Conservation (phyloP, 495 filamentous ascomycete species). For the Schizothecium vesticola region DNA sequence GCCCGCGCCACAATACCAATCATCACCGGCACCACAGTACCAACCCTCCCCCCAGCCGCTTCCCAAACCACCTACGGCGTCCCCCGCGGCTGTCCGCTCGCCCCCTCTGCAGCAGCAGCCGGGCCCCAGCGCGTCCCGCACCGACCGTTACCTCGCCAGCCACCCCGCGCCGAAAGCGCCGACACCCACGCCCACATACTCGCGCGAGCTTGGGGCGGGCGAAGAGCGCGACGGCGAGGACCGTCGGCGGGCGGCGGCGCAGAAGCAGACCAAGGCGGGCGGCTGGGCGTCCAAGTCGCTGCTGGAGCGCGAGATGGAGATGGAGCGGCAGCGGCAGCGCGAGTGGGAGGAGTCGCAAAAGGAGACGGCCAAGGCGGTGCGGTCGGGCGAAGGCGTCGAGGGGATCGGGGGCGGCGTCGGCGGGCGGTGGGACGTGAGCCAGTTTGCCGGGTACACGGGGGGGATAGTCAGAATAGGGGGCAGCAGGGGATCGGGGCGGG, state of each 20-base stretch:
- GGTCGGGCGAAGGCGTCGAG: slow-evolving; percentile 44
- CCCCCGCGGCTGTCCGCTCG: neutral
- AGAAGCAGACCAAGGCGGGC: slow-evolving; percentile 64
- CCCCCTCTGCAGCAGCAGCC: slow-evolving; percentile 8
- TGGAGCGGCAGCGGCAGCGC: slow-evolving; percentile 82
- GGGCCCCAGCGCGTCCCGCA: slow-evolving; percentile 32
- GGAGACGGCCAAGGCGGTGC: slow-evolving; percentile 55
- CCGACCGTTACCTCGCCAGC: slow-evolving; percentile 39
- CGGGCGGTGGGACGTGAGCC: slow-evolving; percentile 77
- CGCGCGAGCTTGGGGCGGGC: slow-evolving; percentile 53
- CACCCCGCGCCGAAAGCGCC: slow-evolving; percentile 35
- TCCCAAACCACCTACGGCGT: slow-evolving; percentile 14
- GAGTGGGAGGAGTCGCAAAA: slow-evolving; percentile 95
- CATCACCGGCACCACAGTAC: slow-evolving; percentile 1
- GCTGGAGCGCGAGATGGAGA: slow-evolving; percentile 92
- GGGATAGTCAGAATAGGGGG: slow-evolving; percentile 76
- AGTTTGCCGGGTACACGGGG: slow-evolving; percentile 77
- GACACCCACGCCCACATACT: slow-evolving; percentile 44
- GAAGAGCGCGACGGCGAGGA: slow-evolving; percentile 64
- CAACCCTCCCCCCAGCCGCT: slow-evolving; percentile 1
- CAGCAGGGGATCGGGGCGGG: slow-evolving; percentile 65
- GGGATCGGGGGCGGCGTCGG: slow-evolving; percentile 51
- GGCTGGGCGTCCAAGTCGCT: slow-evolving; percentile 77
- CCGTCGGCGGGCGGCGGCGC: slow-evolving; percentile 55
- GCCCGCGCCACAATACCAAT: slow-evolving; percentile 3